Base-by-base conservation (phyloP, 805 yeast genomes). In the Yarrowia divulgata region DNA sequence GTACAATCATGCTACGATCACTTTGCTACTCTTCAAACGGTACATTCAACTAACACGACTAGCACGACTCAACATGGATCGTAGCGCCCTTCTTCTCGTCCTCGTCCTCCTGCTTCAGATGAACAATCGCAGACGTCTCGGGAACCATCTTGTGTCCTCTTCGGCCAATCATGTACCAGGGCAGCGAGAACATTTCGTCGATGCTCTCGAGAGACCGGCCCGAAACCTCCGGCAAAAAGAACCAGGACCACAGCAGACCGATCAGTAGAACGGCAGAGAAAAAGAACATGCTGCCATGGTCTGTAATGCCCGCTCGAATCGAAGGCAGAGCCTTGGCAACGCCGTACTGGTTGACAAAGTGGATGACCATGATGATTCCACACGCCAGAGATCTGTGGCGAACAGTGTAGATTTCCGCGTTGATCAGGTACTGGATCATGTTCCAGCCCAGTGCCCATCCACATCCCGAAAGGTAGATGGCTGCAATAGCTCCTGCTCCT, bases 361-460 rank as follows among this genome's bases (percentile, higher is more conserved):
- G 52, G 35, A 48, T 14, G 9, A 16, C 12, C 52, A 48, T 48
- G 18, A 48, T 48, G 18, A 48, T 48, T 14, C 52, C 52, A 3
- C 34, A 48, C 2, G 52, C 52, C n/a, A 48, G 12, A 14, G 52
- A 48, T 13, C 52, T 5, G 35, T 48, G 52, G 29, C 52, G 23
- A 14, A 48, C 52, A 6, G 52, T 48, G 18, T 48, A 48, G 12
- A 48, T 48, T 9, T 48, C 52, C 4, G 52, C 52, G 10, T 48
- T 48, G 52, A 48, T 48, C 10, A 48, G 35, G 8, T 48, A 48
- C 52, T 48, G 52, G 18, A 48, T 48, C 13, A 35, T 19, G 18
- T 48, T 48, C 52, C 52, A 48, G 3, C 52, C 52, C 18, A 48
- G 52, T 7, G 52, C 52, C 52, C 52, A 48, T 13, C 52, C 52